These are phyloP conservation scores for Alternaria panax DNA, from an alignment of 2,329 filamentous ascomycete species.

Conservation along the genomic window DNA sequence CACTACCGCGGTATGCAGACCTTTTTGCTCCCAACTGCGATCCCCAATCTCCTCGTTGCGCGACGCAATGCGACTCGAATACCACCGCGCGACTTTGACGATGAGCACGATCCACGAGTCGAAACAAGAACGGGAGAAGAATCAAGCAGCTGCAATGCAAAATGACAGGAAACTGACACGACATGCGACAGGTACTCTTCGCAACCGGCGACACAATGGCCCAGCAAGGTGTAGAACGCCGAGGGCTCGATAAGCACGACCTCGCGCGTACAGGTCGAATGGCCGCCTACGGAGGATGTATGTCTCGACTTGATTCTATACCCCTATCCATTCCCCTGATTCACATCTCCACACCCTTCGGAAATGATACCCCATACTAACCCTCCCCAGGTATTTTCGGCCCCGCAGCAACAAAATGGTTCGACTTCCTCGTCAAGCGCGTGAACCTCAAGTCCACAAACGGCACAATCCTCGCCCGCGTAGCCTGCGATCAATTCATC, in stretches of 20 bases:
- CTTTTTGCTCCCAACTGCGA: background rate
- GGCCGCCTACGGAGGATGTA: conserved; percentile 80
- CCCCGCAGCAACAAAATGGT: conserved; percentile 87
- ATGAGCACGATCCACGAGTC: background rate
- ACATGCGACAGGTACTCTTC: conserved; percentile 72
- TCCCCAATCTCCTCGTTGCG: background rate
- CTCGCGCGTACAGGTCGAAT: conserved; percentile 75
- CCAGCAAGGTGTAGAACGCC: conserved; percentile 88
- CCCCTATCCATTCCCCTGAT: background rate
- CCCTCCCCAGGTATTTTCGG: conserved; percentile 74
- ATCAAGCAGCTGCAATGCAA: background rate
- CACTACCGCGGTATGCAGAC: conserved; percentile 72
- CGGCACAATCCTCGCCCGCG: conserved; percentile 76
- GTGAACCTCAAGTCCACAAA: conserved; percentile 70
- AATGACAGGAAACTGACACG: background rate
- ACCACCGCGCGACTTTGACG: background rate
- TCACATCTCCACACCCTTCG: background rate
- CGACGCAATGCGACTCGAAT: background rate
- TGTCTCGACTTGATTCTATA: conserved; percentile 39
- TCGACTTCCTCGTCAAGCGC: conserved; percentile 75
- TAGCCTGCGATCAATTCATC: conserved; percentile 77
- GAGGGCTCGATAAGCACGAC: conserved; percentile 77
- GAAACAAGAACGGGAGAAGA: background rate
- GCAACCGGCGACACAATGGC: conserved; percentile 89
- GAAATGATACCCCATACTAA: background rate